Percentiles rank a stretch among this genome's conserved stretches.
Evolutionary conservation across 139 green algal species (phyloP).

Genomic region (Asterochloris erici): DNA sequence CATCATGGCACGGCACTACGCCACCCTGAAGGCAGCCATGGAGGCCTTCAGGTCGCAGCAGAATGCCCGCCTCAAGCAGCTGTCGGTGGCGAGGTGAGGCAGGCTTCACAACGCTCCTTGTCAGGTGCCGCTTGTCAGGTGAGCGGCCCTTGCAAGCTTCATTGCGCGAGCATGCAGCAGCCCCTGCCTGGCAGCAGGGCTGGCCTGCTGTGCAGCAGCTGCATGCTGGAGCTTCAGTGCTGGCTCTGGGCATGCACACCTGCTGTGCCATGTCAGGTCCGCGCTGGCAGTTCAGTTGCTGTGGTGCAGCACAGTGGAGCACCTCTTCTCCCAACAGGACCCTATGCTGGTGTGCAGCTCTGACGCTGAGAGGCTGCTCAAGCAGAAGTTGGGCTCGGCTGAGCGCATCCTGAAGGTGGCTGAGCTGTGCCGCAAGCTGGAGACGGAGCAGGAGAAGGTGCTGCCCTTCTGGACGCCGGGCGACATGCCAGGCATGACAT

Average conservation of each 20-base stretch:
- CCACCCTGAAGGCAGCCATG: slow-evolving; percentile 61
- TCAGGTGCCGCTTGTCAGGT: too few relatives aligned
- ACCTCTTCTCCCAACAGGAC: too few relatives aligned
- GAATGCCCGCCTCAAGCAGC: slow-evolving; percentile 54
- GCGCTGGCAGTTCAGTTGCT: too few relatives aligned
- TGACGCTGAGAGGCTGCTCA: slow-evolving; percentile 40
- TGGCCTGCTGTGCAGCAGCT: too few relatives aligned
- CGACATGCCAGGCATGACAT: background rate
- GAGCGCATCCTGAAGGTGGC: slow-evolving; percentile 74
- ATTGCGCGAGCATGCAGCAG: too few relatives aligned
- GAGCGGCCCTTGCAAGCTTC: too few relatives aligned
- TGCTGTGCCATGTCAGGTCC: too few relatives aligned
- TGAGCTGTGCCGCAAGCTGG: slow-evolving; percentile 73
- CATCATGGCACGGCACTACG: slow-evolving; percentile 77
- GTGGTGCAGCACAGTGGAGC: too few relatives aligned
- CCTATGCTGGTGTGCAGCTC: slow-evolving; percentile 14
- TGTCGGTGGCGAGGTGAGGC: slow-evolving; percentile 23
- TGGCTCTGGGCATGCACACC: too few relatives aligned
- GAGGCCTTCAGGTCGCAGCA: slow-evolving; percentile 52
- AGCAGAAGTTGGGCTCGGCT: slow-evolving; percentile 43
- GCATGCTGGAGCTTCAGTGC: too few relatives aligned
- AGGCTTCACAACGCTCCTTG: too few relatives aligned
- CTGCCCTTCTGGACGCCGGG: slow-evolving; percentile 53
- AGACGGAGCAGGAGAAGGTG: slow-evolving; percentile 80
- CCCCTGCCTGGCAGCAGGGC: too few relatives aligned